phyloP scores from a whole-genome alignment of 768 basidiomycete genomes.

The Russula sp. region DNA sequence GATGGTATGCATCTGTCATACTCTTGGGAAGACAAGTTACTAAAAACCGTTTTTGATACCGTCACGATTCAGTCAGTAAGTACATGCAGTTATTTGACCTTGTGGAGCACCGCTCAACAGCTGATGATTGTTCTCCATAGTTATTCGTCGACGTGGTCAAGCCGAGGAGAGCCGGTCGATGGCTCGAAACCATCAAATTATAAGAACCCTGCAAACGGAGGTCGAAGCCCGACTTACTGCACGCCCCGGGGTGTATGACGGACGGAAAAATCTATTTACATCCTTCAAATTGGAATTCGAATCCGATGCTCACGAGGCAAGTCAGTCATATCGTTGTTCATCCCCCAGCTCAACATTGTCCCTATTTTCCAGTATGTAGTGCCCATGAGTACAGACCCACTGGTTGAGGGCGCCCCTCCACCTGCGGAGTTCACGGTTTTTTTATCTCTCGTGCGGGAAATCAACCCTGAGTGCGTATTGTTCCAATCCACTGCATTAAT shows the following conservation, averaged over 20 bases:
- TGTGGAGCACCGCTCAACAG: neutral
- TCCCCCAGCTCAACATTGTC: slow-evolving; percentile 1
- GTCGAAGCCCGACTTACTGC: slow-evolving; percentile 62
- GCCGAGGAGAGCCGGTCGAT: slow-evolving; percentile 50
- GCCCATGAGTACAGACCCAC: slow-evolving; percentile 39
- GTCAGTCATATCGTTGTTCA: slow-evolving; percentile 19
- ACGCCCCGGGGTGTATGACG: slow-evolving; percentile 71
- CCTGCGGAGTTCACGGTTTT: slow-evolving; percentile 67
- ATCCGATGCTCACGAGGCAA: slow-evolving; percentile 45
- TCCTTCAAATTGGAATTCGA: slow-evolving; percentile 60
- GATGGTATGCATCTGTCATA: slow-evolving; percentile 52
- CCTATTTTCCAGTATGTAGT: slow-evolving; percentile 55
- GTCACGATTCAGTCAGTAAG: slow-evolving; percentile 41
- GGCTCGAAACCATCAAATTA: slow-evolving; percentile 64
- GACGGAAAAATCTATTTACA: slow-evolving; percentile 73
- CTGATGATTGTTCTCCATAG: slow-evolving; percentile 42
- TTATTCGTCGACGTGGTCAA: slow-evolving; percentile 53
- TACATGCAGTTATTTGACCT: slow-evolving; percentile 17
- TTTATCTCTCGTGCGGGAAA: slow-evolving; percentile 63
- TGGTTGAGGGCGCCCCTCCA: slow-evolving; percentile 30
- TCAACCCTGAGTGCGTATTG: slow-evolving; percentile 75
- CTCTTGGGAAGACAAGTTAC: neutral
- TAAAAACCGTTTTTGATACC: neutral
- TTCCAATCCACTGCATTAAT: slow-evolving; percentile 30
- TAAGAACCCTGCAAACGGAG: slow-evolving; percentile 56